Conservation (phyloP, 192 early-diverging fungal species). For the Coemansia sp. region DNA sequence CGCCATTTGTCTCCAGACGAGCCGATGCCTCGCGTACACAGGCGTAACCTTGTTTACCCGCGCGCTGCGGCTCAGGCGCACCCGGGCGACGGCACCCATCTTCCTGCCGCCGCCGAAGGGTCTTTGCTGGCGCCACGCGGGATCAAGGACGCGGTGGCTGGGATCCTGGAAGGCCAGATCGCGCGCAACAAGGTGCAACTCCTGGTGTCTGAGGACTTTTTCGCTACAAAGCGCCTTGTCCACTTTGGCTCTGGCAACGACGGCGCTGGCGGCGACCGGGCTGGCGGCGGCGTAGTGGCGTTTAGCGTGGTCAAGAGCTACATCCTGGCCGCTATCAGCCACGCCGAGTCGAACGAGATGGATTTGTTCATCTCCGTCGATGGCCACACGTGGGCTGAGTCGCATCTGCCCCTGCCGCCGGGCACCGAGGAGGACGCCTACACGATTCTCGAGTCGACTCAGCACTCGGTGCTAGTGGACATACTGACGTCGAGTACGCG, state of each 20-base stretch:
- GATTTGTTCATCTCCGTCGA: conserved; percentile 68
- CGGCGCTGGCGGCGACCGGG: conserved; percentile 48
- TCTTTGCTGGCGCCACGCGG: not conserved
- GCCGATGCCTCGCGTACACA: not conserved
- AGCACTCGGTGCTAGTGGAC: conserved; percentile 75
- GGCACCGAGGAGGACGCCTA: conserved; percentile 66
- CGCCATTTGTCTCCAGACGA: conserved; percentile 1
- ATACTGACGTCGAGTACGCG: conserved; percentile 53
- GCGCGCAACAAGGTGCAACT: conserved; percentile 47
- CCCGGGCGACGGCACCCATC: conserved; percentile 6
- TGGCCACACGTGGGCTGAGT: conserved; percentile 64
- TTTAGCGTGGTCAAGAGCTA: conserved; percentile 71
- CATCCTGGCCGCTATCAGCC: conserved; percentile 68
- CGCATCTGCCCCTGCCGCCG: conserved; percentile 59
- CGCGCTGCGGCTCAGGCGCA: conserved; percentile 7
- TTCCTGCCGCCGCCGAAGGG: not conserved
- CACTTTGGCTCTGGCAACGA: conserved; percentile 60
- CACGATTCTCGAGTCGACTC: conserved; percentile 83
- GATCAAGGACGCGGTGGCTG: conserved; percentile 15
- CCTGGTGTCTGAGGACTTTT: conserved; percentile 78
- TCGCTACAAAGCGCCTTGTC: conserved; percentile 56
- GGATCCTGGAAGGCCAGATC: conserved; percentile 23
- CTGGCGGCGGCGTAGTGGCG: conserved; percentile 69
- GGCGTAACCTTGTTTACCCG: not conserved
- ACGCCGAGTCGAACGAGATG: conserved; percentile 56